Evolutionary conservation across 306 rosid species (phyloP).

Genomic region (Cicer chorassanicum): DNA sequence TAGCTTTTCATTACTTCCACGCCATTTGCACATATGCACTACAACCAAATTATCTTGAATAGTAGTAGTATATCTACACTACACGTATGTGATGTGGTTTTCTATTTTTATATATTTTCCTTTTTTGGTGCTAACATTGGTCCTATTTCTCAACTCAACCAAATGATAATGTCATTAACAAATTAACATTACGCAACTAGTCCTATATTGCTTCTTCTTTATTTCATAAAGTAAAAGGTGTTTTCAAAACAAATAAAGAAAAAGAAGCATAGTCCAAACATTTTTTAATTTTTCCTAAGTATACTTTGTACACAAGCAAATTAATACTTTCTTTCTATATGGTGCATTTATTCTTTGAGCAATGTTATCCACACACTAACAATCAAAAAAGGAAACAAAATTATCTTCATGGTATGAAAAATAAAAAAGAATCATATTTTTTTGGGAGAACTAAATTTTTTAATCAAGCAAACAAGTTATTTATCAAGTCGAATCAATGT

Average conservation of each 20-base stretch:
- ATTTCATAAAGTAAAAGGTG: slow-evolving; percentile 37
- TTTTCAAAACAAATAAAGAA: slow-evolving; percentile 8
- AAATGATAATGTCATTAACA: slow-evolving; percentile 24
- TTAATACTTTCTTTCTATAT: slow-evolving; percentile 35
- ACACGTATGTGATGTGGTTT: not conserved
- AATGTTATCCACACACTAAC: slow-evolving; percentile 26
- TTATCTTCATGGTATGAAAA: not conserved
- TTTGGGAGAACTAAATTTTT: not conserved
- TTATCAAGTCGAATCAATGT: too few relatives aligned
- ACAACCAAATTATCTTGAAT: not conserved
- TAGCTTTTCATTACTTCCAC: slow-evolving; percentile 13
- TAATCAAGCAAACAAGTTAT: not conserved
- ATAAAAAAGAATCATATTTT: not conserved
- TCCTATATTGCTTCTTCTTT: slow-evolving; percentile 27
- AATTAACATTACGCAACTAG: slow-evolving; percentile 41
- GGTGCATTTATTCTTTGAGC: slow-evolving; percentile 8
- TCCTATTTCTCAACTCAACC: slow-evolving; percentile 24
- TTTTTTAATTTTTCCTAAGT: not conserved
- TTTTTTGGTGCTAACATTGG: not conserved
- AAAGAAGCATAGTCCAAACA: slow-evolving; percentile 34
- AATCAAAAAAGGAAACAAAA: slow-evolving; percentile 23
- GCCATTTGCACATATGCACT: slow-evolving; percentile 4
- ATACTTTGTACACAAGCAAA: slow-evolving; percentile 24
- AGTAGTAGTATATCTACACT: not conserved
- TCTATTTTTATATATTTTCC: not conserved